Percentiles rank a stretch among this genome's conserved stretches.
Conservation (phyloP, 2,329 filamentous ascomycete species). For the Aspergillus uvarum region DNA sequence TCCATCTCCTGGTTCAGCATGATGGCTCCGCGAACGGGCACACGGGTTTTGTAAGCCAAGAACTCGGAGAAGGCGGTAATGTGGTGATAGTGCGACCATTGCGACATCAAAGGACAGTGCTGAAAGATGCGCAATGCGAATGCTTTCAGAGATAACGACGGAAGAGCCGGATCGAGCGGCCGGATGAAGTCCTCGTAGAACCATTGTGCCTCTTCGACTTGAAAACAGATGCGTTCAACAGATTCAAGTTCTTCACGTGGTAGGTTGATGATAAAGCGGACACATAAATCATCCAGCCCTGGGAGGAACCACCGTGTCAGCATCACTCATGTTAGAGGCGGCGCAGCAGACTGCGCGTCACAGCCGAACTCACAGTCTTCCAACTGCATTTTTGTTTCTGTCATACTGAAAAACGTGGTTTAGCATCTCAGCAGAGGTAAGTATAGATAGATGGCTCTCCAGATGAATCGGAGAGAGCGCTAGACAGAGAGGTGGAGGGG, state of each 20-base stretch:
- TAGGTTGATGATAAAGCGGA: slow-evolving; percentile 96
- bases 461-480: slow-evolving; percentile 18
- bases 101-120: slow-evolving; percentile 84
- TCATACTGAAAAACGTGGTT: slow-evolving; percentile 63
- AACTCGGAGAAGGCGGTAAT: slow-evolving; percentile 87
- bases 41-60: slow-evolving; percentile 86
- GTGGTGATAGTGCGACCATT: slow-evolving; percentile 75
- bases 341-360: neutral
- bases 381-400: slow-evolving; percentile 76
- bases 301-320: slow-evolving; percentile 25
- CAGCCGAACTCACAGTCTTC: slow-evolving; percentile 71
- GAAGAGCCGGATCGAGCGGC: slow-evolving; percentile 78
- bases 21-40: slow-evolving; percentile 92
- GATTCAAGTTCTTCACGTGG: slow-evolving; percentile 86
- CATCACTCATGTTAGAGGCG: slow-evolving; percentile 8
- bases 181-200: slow-evolving; percentile 99
- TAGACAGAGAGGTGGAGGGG: slow-evolving; percentile 21
- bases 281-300: slow-evolving; percentile 97
- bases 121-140: slow-evolving; percentile 92
- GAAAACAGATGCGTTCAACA: slow-evolving; percentile 93
- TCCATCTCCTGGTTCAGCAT: slow-evolving; percentile 94
- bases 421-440: slow-evolving; percentile 57
- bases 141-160: slow-evolving; percentile 77
- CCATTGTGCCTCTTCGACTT: slow-evolving; percentile 99
- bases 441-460: slow-evolving; percentile 24